Conservation (phyloP, 2,329 filamentous ascomycete genomes). For the Colletotrichum sp. region DNA sequence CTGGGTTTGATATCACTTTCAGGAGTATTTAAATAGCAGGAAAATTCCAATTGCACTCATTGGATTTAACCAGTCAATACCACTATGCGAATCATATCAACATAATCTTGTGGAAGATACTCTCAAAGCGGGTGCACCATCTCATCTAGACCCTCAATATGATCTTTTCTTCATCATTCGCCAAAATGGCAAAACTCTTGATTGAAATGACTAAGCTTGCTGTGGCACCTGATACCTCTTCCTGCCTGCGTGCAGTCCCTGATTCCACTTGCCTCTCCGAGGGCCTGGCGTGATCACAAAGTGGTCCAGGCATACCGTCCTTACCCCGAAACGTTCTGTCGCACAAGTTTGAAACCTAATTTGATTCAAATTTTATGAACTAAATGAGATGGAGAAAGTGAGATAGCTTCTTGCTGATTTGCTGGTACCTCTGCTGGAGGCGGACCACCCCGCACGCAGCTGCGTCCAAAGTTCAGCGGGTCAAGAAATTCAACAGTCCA, state of each 20-base stretch:
- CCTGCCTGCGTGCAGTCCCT: not conserved
- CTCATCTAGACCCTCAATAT: not conserved
- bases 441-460: not conserved
- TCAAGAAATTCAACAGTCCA: not conserved
- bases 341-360: not conserved
- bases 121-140: not conserved
- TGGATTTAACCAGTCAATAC: not conserved
- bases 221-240: not conserved
- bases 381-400: not conserved
- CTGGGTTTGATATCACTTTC: not conserved
- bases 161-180: not conserved
- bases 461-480: not conserved
- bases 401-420: not conserved
- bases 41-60: not conserved
- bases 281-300: not conserved
- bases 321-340: not conserved
- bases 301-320: not conserved
- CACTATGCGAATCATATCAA: not conserved
- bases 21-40: not conserved
- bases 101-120: not conserved
- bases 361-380: not conserved
- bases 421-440: not conserved
- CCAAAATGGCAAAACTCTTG: not conserved
- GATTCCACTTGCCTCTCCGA: not conserved
- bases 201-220: not conserved